Evolutionary conservation across 768 basidiomycete species (phyloP).

Genomic region (Xerocomus spinulosus): DNA sequence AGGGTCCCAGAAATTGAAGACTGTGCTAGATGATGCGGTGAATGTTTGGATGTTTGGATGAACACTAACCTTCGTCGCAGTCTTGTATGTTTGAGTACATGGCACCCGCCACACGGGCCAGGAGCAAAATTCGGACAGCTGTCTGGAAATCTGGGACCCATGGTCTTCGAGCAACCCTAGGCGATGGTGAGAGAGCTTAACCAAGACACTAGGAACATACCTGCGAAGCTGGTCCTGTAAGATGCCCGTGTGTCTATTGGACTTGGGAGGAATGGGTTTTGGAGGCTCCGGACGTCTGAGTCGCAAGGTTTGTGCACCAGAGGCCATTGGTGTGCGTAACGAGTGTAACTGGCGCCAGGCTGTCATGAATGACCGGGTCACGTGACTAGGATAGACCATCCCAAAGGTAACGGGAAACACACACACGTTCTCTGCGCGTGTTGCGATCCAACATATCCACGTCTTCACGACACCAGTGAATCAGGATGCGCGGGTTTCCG

Average conservation of each 20-base stretch:
- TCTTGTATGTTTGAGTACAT: conserved; percentile 96
- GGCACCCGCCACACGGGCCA: conserved; percentile 75
- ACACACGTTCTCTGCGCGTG: not conserved
- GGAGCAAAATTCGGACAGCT: conserved; percentile 77
- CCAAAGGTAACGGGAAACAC: not conserved
- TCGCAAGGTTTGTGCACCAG: conserved; percentile 47
- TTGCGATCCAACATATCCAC: not conserved
- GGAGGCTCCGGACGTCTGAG: conserved; percentile 41
- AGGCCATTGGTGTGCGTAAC: no score
- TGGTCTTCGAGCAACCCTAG: conserved; percentile 67
- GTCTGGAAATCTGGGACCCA: conserved; percentile 82
- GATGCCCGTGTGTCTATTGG: conserved; percentile 57
- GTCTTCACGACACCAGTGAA: not conserved
- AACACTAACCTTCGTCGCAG: conserved; percentile 84
- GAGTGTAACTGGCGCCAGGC: no score
- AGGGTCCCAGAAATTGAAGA: conserved; percentile 99
- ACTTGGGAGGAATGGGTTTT: conserved; percentile 24
- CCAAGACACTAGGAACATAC: conserved; percentile 31
- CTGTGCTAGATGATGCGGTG: conserved; percentile 37
- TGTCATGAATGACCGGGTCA: no score
- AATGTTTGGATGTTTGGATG: not conserved
- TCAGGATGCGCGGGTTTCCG: not conserved
- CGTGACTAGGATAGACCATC: conserved; percentile 9
- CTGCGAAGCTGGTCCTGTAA: conserved; percentile 79
- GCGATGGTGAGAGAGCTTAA: conserved; percentile 7